phyloP scores from a whole-genome alignment of 176 grass and related monocot species.

The Oropetium thomaeum region DNA sequence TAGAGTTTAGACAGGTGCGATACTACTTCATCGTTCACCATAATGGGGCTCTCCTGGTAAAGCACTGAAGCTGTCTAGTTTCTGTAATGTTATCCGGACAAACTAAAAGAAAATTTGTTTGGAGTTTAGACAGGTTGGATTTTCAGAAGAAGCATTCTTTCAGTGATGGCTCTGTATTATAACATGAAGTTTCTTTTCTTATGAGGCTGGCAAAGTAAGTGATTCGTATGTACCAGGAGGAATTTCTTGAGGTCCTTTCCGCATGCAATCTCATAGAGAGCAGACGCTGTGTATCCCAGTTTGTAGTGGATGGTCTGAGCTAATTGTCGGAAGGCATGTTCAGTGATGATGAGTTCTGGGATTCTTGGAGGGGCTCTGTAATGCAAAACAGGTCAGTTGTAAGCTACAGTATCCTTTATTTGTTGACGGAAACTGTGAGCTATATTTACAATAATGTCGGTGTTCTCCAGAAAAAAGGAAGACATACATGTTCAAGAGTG shows the following conservation, averaged over 20 bases:
- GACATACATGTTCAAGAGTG: conserved; percentile 52
- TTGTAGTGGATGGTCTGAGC: conserved; percentile 56
- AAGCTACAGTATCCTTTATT: background rate
- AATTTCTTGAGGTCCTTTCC: conserved; percentile 89
- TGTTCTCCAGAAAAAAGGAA: background rate
- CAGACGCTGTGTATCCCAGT: conserved; percentile 15
- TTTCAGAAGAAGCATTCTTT: background rate
- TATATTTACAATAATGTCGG: too few relatives aligned
- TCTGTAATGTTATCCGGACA: background rate
- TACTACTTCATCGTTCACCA: too few relatives aligned
- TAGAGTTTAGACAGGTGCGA: too few relatives aligned
- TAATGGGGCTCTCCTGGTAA: too few relatives aligned
- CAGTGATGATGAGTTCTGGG: conserved; percentile 55
- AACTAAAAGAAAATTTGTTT: background rate
- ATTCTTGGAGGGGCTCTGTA: conserved; percentile 53
- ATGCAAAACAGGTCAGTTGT: background rate
- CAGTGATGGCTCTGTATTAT: background rate
- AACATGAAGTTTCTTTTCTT: background rate
- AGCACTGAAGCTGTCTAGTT: background rate
- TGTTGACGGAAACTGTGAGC: background rate
- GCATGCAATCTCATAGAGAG: conserved; percentile 65
- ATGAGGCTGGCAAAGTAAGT: background rate
- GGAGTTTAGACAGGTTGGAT: background rate
- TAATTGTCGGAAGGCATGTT: conserved; percentile 52
- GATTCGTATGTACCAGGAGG: conserved; percentile 55